Evolutionary conservation across 169 alveolate species (phyloP).

Genomic region (Plasmodium chabaudi): DNA sequence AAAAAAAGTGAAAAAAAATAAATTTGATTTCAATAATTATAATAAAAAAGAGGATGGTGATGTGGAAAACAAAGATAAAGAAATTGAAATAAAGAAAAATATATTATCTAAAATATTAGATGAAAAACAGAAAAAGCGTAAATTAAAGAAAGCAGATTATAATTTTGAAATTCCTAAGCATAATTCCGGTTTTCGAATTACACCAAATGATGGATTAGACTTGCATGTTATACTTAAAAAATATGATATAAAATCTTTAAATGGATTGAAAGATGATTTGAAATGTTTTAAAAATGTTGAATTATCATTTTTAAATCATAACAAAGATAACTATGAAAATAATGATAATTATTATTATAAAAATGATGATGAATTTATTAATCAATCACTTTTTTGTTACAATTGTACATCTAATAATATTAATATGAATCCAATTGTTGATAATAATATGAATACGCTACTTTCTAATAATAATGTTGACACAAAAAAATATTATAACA

Average conservation of each 20-base stretch:
- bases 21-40: not conserved
- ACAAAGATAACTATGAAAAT: constrained; percentile 3
- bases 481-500: not conserved
- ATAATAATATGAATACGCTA: not conserved
- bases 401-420: not conserved
- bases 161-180: constrained; percentile 62
- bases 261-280: constrained; percentile 50
- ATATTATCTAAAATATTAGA: not conserved
- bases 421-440: not conserved
- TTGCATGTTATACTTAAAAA: constrained; percentile 78
- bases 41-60: not conserved
- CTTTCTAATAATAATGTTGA: not conserved
- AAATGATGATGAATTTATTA: constrained; percentile 5
- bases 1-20: constrained; percentile 5
- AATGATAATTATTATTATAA: constrained; percentile 1
- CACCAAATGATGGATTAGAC: constrained; percentile 79
- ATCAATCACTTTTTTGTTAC: constrained; percentile 22
- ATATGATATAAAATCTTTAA: constrained; percentile 79
- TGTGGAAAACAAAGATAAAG: not conserved
- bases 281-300: constrained; percentile 57
- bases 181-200: constrained; percentile 72
- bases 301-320: constrained; percentile 35
- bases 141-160: constrained; percentile 23
- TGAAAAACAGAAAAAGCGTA: not conserved
- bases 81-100: constrained; percentile 1